Conservation (phyloP, 2,329 filamentous ascomycete species). For the Xylaria hypoxylon region DNA sequence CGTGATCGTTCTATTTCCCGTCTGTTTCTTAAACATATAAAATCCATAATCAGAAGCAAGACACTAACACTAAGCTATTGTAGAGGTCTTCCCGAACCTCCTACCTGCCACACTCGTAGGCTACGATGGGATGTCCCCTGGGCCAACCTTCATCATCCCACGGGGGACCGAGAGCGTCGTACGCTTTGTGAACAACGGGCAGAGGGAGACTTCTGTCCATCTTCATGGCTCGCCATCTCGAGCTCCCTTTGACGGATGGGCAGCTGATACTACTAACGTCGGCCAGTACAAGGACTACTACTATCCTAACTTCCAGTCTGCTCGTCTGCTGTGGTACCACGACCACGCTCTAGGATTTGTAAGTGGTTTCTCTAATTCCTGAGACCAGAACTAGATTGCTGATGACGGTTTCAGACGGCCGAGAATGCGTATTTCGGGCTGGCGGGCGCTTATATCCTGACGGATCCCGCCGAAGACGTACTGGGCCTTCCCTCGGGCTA, state of each 20-base stretch:
- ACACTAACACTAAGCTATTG: slow-evolving; percentile 54
- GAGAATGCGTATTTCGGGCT: slow-evolving; percentile 68
- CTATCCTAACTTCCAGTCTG: slow-evolving; percentile 67
- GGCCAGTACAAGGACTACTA: slow-evolving; percentile 70
- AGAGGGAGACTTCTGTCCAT: slow-evolving; percentile 60
- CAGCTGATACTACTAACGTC: slow-evolving; percentile 61
- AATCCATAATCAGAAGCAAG: slow-evolving; percentile 43
- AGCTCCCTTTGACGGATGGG: slow-evolving; percentile 65
- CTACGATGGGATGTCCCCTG: slow-evolving; percentile 67
- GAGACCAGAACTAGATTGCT: slow-evolving; percentile 21
- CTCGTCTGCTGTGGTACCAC: slow-evolving; percentile 69
- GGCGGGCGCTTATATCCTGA: slow-evolving; percentile 66
- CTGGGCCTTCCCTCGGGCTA: slow-evolving; percentile 62
- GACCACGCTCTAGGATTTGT: slow-evolving; percentile 56
- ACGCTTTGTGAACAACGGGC: slow-evolving; percentile 63
- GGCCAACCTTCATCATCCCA: slow-evolving; percentile 63
- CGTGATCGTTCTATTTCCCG: background rate
- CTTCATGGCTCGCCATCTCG: slow-evolving; percentile 66
- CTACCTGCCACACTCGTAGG: slow-evolving; percentile 53
- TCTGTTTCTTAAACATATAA: background rate
- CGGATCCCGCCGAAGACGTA: slow-evolving; percentile 60
- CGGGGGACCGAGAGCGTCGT: slow-evolving; percentile 64
- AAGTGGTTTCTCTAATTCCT: slow-evolving; percentile 23
- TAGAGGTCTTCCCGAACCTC: slow-evolving; percentile 55
- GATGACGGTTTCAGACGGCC: slow-evolving; percentile 57